Conservation (phyloP, 176 grass and related monocot species). For the Zea mays region DNA sequence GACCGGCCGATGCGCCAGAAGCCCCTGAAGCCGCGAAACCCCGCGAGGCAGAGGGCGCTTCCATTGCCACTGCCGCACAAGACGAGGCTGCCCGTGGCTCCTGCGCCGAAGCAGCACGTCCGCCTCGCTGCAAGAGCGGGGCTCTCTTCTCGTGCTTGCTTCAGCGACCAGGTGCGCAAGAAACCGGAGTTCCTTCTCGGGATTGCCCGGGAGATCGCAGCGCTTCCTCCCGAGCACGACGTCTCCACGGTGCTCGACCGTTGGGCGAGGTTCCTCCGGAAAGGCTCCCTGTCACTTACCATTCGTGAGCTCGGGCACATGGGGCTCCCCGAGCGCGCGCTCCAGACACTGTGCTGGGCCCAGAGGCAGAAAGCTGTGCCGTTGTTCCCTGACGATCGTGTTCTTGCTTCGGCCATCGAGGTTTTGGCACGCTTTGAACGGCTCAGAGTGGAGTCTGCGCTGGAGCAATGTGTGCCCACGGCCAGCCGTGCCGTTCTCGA, state of each 20-base stretch:
- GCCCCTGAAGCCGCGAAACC: conserved; percentile 40
- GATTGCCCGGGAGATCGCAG: conserved; percentile 69
- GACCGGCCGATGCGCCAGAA: conserved; percentile 55
- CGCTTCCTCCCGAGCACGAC: conserved; percentile 35
- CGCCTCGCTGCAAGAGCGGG: conserved; percentile 38
- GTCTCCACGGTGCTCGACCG: conserved; percentile 59
- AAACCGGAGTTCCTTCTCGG: conserved; percentile 56
- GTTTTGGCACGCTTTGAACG: conserved; percentile 60
- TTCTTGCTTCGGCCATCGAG: conserved; percentile 62
- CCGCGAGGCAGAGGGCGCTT: conserved; percentile 37
- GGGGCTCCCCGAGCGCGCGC: conserved; percentile 59
- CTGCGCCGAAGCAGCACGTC: conserved; percentile 53
- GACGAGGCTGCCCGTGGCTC: conserved; percentile 36
- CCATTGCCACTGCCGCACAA: conserved; percentile 60
- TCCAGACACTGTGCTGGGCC: conserved; percentile 78
- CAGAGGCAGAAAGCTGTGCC: conserved; percentile 45
- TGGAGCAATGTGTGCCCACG: conserved; percentile 56
- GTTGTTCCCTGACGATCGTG: conserved; percentile 69
- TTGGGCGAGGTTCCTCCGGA: conserved; percentile 67
- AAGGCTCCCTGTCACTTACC: conserved; percentile 79
- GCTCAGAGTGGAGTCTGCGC: conserved; percentile 45
- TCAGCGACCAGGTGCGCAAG: conserved; percentile 67
- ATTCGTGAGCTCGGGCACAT: conserved; percentile 86
- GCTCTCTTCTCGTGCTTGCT: conserved; percentile 40
- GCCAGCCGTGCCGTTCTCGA: conserved; percentile 71